phyloP scores from a whole-genome alignment of 257 asterid species.

The Forsythia viridissima region DNA sequence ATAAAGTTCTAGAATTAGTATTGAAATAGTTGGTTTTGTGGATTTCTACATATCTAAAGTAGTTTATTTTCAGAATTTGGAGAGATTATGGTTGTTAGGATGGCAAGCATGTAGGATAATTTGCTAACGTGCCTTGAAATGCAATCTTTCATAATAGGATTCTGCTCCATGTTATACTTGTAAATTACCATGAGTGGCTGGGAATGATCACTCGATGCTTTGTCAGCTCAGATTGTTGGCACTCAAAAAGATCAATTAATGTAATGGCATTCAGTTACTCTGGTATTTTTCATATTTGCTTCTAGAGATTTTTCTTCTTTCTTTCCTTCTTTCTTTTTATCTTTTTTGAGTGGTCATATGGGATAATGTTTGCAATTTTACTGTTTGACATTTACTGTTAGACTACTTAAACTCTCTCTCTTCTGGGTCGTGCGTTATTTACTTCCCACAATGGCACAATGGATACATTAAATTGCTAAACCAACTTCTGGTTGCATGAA shows the following conservation, averaged over 20 bases:
- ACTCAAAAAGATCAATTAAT: not conserved
- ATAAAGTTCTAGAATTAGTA: not conserved
- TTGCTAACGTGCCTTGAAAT: not conserved
- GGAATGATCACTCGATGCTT: not conserved
- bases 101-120: not conserved
- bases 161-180: not conserved
- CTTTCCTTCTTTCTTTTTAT: not conserved
- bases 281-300: not conserved
- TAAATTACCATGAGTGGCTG: not conserved
- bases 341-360: not conserved
- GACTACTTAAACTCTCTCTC: not conserved
- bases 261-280: not conserved
- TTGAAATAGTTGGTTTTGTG: not conserved
- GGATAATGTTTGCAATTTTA: slow-evolving; percentile 5
- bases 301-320: not conserved
- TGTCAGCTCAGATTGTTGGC: slow-evolving; percentile 8
- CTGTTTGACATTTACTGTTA: not conserved
- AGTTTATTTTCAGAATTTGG: not conserved
- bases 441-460: not conserved
- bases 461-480: not conserved
- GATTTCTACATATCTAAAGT: not conserved
- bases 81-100: not conserved
- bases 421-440: slow-evolving; percentile 3
- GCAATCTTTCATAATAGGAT: not conserved
- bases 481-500: slow-evolving; percentile 15